Percentiles rank a stretch among this genome's conserved stretches.
Conservation (phyloP, 306 rosid species). For the Hippophae tibetana region DNA sequence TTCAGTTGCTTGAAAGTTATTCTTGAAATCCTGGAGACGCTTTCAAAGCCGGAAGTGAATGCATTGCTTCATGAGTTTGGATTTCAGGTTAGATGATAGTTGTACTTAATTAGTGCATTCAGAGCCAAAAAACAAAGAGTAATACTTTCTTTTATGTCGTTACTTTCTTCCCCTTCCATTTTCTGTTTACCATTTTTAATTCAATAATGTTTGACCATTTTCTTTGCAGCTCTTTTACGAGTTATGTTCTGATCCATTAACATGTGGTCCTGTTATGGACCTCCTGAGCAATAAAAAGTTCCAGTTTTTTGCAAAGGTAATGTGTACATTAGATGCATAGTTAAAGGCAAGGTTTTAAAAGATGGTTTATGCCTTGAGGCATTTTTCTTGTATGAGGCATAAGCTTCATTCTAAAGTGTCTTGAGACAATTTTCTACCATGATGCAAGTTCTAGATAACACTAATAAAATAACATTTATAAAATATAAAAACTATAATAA, state of each 20-base stretch:
- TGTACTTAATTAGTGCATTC: conserved; percentile 6
- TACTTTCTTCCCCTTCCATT: conserved; percentile 2
- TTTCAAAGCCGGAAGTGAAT: conserved; percentile 72
- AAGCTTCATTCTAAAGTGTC: too few species aligned
- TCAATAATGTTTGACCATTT: conserved; percentile 7
- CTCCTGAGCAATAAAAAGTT: conserved; percentile 71
- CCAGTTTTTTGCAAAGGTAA: conserved; percentile 79
- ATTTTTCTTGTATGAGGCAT: too few species aligned
- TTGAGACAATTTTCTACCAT: too few species aligned
- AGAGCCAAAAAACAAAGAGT: background rate
- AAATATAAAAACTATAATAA: too few species aligned
- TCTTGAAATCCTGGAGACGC: conserved; percentile 86
- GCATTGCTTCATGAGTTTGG: conserved; percentile 83
- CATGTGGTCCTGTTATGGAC: conserved; percentile 67
- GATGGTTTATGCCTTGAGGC: too few species aligned
- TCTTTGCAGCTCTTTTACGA: conserved; percentile 74
- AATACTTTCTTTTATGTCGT: background rate
- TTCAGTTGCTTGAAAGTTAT: conserved; percentile 92
- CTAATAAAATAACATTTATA: too few species aligned
- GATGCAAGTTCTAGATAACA: too few species aligned
- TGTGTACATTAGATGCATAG: background rate
- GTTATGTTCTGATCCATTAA: conserved; percentile 72
- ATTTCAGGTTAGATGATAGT: conserved; percentile 63
- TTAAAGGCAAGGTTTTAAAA: too few species aligned
- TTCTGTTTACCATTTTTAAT: background rate